Percentiles rank a stretch among this genome's conserved stretches.
phyloP scores from a whole-genome alignment of 441 rosid species.

The Gossypium trilobum region DNA sequence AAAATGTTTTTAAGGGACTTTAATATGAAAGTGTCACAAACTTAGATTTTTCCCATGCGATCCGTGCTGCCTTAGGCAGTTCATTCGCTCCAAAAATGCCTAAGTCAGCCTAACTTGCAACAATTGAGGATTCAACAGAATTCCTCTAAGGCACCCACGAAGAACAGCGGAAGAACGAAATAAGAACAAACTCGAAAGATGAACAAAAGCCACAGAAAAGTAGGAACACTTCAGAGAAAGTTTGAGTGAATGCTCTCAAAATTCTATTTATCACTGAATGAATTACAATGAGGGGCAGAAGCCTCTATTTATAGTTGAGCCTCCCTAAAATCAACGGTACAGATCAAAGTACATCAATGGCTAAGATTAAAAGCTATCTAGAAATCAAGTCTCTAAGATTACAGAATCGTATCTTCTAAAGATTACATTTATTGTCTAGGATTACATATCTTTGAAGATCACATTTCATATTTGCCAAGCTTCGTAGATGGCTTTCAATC shows the following conservation, averaged over 20 bases:
- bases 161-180: too few species aligned
- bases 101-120: not conserved
- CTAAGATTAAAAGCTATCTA: not conserved
- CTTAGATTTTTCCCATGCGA: not conserved
- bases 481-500: too few species aligned
- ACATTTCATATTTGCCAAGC: too few species aligned
- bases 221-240: not conserved
- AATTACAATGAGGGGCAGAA: not conserved
- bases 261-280: not conserved
- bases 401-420: not conserved
- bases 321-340: not conserved
- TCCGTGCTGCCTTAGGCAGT: not conserved
- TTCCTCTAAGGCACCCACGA: not conserved
- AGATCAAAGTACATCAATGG: not conserved
- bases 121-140: not conserved
- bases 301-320: not conserved
- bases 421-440: not conserved
- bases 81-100: not conserved
- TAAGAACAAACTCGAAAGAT: too few species aligned
- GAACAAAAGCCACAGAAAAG: not conserved
- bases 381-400: not conserved
- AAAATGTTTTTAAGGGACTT: too few species aligned
- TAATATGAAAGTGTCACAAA: too few species aligned
- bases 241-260: not conserved
- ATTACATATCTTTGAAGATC: too few species aligned